Evolutionary conservation across 2,329 filamentous ascomycete genomes (phyloP).

Genomic region (Zymoseptoria ardabiliae): DNA sequence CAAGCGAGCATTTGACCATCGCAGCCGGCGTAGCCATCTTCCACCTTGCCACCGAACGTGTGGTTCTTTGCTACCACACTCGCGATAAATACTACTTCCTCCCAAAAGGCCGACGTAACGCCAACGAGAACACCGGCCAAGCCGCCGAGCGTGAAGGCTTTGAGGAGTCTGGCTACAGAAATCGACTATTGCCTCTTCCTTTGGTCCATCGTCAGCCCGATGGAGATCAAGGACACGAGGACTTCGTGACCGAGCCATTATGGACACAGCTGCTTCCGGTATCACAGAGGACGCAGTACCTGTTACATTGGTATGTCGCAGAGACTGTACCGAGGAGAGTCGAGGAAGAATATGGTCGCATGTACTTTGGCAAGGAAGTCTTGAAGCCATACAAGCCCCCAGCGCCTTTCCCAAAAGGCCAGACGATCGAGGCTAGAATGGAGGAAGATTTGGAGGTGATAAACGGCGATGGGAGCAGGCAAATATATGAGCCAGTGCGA

Average conservation of each 20-base stretch:
- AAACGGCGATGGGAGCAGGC: conserved; percentile 29
- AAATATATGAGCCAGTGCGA: conserved; percentile 37
- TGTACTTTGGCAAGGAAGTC: neutral
- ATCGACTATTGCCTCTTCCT: conserved; percentile 42
- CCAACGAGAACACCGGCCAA: conserved; percentile 35
- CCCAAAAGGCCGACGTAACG: conserved; percentile 44
- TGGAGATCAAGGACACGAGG: conserved; percentile 23
- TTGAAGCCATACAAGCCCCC: conserved; percentile 23
- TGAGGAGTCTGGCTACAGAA: conserved; percentile 46
- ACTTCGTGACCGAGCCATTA: conserved; percentile 37
- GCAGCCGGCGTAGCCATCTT: conserved; percentile 45
- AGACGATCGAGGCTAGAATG: conserved; percentile 35
- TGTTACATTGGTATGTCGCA: conserved; percentile 42
- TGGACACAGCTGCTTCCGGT: conserved; percentile 41
- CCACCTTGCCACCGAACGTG: conserved; percentile 39
- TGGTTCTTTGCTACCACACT: conserved; percentile 43
- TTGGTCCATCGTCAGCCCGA: conserved; percentile 38
- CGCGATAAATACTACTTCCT: conserved; percentile 40
- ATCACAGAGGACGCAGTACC: conserved; percentile 32
- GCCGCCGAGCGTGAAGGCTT: conserved; percentile 45
- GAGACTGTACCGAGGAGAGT: conserved; percentile 37
- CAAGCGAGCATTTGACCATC: conserved; percentile 24
- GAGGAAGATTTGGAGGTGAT: conserved; percentile 28
- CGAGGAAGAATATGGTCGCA: conserved; percentile 8
- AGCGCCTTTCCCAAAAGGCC: conserved; percentile 28